Evolutionary conservation across 768 basidiomycete genomes (phyloP), one percentile per base, ranked within the genome.

Genomic region (Phlebiopsis gigantea): DNA sequence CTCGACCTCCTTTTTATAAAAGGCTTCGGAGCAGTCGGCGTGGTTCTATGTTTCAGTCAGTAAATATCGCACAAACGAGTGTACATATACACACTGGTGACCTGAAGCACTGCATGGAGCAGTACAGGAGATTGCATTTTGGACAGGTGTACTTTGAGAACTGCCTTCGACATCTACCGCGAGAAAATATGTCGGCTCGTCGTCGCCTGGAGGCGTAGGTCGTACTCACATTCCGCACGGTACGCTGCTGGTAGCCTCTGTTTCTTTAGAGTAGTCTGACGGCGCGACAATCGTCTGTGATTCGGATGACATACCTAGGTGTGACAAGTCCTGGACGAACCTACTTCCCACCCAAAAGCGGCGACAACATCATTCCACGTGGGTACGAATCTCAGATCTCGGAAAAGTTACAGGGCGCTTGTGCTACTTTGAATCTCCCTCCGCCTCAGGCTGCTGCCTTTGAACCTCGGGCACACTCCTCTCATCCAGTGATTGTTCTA

Each of bases 111-210:
- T 74, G 72, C 28, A 93, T 68, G 25, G 88, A 88, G 71, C 92
- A 94, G 63, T 93, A 93, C 0, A 80, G 79, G 25, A 87, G 72
- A 64, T 93, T 93, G 72, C 92, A 94, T 29, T 76, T 77, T 22
- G 92, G 87, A 61, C 92, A 94, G 0, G 83, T 85, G 69, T 94
- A 94, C 65, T 83, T 85, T 17, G 88, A 80, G 61, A 88, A 78
- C 63, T 90, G 86, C 64, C 87, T 77, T 29, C 75, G 78, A 72
- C 90, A 93, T 63, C 90, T 93, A 58, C 8, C 49, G 50, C 24
- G 42, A 45, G n/a, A n/a, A n/a, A 12, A 54, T 52, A 59, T 57
- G 59, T 46, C 10, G 28, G 44, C 21, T 17, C n/a, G n/a, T n/a
- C n/a, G n/a, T n/a, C n/a, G n/a, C n/a, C n/a, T n/a, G n/a, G n/a